phyloP scores from a whole-genome alignment of 495 filamentous ascomycete genomes.

The Penicillium steckii region DNA sequence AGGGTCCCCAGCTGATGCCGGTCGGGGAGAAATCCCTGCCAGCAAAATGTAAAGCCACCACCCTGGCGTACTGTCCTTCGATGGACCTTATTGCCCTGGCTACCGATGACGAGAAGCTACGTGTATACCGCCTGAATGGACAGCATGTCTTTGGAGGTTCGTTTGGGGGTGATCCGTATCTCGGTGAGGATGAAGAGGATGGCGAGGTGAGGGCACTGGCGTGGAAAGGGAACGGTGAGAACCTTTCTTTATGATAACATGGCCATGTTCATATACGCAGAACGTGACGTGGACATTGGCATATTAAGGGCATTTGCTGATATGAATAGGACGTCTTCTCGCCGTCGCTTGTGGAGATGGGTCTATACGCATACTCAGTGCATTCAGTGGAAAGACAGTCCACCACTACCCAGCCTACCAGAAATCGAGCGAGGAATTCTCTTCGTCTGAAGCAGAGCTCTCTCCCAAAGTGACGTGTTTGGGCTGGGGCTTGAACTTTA shows the following conservation, averaged over 20 bases:
- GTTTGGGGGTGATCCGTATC: conserved; percentile 45
- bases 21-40: conserved; percentile 57
- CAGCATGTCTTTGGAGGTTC: conserved; percentile 64
- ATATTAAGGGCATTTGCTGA: background rate
- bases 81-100: conserved; percentile 78
- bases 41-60: conserved; percentile 52
- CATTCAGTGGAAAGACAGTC: conserved; percentile 75
- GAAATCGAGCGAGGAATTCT: conserved; percentile 26
- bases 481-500: conserved; percentile 71
- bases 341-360: conserved; percentile 78
- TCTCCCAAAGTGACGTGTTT: conserved; percentile 57
- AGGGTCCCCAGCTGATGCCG: conserved; percentile 37
- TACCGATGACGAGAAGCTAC: conserved; percentile 60
- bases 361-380: conserved; percentile 64
- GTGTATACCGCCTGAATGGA: conserved; percentile 67
- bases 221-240: conserved; percentile 81
- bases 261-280: background rate
- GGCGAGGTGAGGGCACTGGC: conserved; percentile 55
- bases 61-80: conserved; percentile 72
- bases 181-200: conserved; percentile 48
- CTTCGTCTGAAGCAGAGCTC: conserved; percentile 25
- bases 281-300: background rate
- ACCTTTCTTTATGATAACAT: background rate
- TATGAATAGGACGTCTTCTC: conserved; percentile 59
- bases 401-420: conserved; percentile 56